A percentile compares a stretch with the other conserved stretches of the same genome.
Conservation (phyloP, 2,329 filamentous ascomycete genomes). For the Emericellopsis atlantica region DNA sequence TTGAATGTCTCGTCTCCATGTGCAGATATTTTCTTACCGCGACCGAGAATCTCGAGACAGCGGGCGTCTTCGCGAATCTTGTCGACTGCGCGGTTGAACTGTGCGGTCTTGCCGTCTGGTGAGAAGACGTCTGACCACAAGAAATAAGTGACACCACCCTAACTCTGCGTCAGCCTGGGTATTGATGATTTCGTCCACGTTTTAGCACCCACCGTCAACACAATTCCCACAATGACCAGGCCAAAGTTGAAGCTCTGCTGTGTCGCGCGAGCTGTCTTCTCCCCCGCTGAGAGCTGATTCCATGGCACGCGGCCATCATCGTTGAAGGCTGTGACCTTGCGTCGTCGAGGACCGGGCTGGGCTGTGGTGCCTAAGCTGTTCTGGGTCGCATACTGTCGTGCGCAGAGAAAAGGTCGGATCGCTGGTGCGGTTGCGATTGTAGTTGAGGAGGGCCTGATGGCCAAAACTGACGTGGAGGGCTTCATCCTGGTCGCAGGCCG, state of each 20-base stretch:
- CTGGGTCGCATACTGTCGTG: constrained; percentile 47
- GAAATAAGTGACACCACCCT: constrained; percentile 68
- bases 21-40: constrained; percentile 58
- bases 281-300: constrained; percentile 58
- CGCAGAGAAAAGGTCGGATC: constrained; percentile 14
- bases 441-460: constrained; percentile 18
- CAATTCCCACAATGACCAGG: constrained; percentile 61
- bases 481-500: constrained; percentile 30
- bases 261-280: constrained; percentile 75
- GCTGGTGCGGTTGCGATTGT: constrained; percentile 14
- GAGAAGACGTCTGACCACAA: constrained; percentile 77
- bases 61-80: constrained; percentile 60
- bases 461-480: constrained; percentile 21
- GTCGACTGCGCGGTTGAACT: constrained; percentile 80
- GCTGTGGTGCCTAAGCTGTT: constrained; percentile 25
- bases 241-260: constrained; percentile 86
- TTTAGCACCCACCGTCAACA: constrained; percentile 53
- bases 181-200: background rate
- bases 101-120: constrained; percentile 69
- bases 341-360: constrained; percentile 38
- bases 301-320: constrained; percentile 77
- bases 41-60: constrained; percentile 61
- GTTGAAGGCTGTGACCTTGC: constrained; percentile 69
- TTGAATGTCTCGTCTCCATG: constrained; percentile 72
- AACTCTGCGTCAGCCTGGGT: background rate